Conservation (phyloP, 352 stramenopile genomes). For the Blastocystis sp. region DNA sequence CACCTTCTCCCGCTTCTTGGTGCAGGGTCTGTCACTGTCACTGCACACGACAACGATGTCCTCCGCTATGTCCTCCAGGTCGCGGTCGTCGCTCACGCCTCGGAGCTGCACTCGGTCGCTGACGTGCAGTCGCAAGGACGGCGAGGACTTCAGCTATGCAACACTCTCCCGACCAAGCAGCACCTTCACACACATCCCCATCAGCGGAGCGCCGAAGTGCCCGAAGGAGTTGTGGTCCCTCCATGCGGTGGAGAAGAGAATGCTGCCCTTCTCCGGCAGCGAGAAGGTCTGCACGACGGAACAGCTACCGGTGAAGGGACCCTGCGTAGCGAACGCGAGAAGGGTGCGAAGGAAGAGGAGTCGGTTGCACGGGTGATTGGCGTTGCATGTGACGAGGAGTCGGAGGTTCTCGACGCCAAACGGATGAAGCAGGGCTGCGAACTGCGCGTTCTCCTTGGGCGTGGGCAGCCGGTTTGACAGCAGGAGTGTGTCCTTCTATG, state of each 20-base stretch:
- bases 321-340: background rate
- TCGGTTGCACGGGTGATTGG: background rate
- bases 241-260: slow-evolving; percentile 45
- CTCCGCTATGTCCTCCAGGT: background rate
- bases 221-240: slow-evolving; percentile 44
- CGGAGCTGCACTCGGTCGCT: background rate
- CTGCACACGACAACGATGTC: background rate
- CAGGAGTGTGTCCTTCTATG: slow-evolving; percentile 17
- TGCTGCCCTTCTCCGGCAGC: background rate
- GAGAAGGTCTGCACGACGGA: slow-evolving; percentile 6
- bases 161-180: background rate
- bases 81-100: slow-evolving; percentile 17
- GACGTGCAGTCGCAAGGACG: background rate
- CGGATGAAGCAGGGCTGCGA: background rate
- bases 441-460: background rate
- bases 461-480: background rate
- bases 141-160: background rate
- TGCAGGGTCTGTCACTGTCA: background rate
- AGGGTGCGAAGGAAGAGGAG: slow-evolving; percentile 33
- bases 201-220: slow-evolving; percentile 42
- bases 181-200: slow-evolving; percentile 5
- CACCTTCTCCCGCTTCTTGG: background rate
- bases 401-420: background rate
- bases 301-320: background rate
- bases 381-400: background rate